Percentiles rank a stretch among this genome's conserved stretches.
These are phyloP conservation scores for Lactarius akahatsu DNA, from an alignment of 768 basidiomycete genomes.

Conservation along the genomic window DNA sequence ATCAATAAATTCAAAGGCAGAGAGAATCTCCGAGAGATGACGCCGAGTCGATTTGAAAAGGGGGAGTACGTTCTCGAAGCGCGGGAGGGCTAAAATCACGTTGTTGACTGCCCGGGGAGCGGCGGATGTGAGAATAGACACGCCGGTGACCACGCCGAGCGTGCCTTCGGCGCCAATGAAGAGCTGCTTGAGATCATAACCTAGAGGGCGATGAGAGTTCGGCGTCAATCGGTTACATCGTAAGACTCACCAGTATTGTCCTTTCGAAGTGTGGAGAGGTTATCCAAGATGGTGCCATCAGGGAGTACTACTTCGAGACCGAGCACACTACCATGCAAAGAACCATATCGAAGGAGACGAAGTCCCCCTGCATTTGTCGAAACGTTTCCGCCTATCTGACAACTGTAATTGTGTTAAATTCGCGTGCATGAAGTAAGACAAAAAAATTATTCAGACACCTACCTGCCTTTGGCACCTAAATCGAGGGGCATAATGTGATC, in stretches of 20 bases:
- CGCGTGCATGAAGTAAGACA: neutral
- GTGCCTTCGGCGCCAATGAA: constrained; percentile 99
- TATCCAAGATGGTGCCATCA: constrained; percentile 88
- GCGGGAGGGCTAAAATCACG: constrained; percentile 84
- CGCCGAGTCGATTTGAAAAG: constrained; percentile 79
- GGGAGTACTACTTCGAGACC: constrained; percentile 95
- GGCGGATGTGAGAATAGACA: constrained; percentile 90
- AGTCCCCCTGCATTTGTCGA: constrained; percentile 98
- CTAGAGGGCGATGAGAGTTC: constrained; percentile 40
- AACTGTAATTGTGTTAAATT: constrained; percentile 47
- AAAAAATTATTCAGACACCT: constrained; percentile 16
- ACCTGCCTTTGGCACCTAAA: constrained; percentile 95
- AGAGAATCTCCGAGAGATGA: constrained; percentile 90
- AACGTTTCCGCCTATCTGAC: constrained; percentile 97
- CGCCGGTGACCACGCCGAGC: constrained; percentile 90
- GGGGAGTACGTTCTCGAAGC: constrained; percentile 83
- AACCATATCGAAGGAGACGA: constrained; percentile 89
- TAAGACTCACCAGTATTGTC: constrained; percentile 84
- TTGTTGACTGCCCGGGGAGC: constrained; percentile 84
- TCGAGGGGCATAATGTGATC: constrained; percentile 97
- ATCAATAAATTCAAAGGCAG: constrained; percentile 97
- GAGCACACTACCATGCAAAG: constrained; percentile 90
- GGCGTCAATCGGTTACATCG: neutral
- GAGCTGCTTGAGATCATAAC: constrained; percentile 96
- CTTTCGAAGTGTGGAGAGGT: constrained; percentile 87